Conservation (phyloP, 2,329 filamentous ascomycete genomes). For the Lasiodiplodia citricola region DNA sequence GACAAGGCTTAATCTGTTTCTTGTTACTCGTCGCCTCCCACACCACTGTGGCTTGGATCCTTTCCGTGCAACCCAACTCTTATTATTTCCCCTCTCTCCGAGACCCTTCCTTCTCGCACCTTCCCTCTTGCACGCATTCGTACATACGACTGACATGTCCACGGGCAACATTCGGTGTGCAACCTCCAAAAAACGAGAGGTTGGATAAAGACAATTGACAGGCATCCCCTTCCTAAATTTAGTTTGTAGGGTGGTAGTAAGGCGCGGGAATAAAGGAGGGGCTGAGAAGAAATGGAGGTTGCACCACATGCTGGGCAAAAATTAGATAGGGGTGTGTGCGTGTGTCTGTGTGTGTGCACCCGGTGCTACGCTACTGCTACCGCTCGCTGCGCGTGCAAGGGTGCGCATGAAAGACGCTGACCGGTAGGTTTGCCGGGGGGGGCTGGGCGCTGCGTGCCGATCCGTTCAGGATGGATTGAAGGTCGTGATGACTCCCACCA, state of each 20-base stretch:
- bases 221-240: not conserved
- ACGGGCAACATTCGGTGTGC: not conserved
- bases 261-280: not conserved
- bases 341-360: not conserved
- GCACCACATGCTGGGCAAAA: slow-evolving; percentile 2
- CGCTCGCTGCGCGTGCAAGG: not conserved
- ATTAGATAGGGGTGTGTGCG: not conserved
- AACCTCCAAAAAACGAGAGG: not conserved
- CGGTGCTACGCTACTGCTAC: slow-evolving; percentile 5
- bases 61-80: slow-evolving; percentile 1
- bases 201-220: not conserved
- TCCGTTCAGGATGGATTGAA: not conserved
- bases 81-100: not conserved
- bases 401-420: slow-evolving; percentile 4
- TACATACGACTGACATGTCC: not conserved
- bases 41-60: slow-evolving; percentile 7
- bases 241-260: not conserved
- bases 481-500: not conserved
- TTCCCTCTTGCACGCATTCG: not conserved
- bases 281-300: not conserved
- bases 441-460: not conserved
- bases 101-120: not conserved
- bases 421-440: slow-evolving; percentile 1
- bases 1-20: not conserved
- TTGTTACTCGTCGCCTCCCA: not conserved